Evolutionary conservation across 2,329 filamentous ascomycete species (phyloP), one percentile per base, ranked within the genome.

Genomic region (Amauroascus niger): DNA sequence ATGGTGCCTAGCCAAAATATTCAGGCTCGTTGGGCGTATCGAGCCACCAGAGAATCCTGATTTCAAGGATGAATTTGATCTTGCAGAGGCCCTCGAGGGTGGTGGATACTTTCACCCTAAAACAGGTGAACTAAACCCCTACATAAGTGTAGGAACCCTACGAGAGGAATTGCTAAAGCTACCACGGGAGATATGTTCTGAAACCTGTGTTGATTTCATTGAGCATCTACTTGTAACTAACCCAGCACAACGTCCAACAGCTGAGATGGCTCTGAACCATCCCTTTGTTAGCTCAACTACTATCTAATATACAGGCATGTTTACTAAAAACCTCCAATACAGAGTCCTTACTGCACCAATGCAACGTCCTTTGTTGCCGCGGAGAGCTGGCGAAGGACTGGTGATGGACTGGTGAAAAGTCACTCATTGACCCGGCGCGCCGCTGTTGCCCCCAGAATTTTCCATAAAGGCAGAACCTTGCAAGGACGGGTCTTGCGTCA

Each of bases 1-100:
- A 20, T 57, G 48, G 53, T 39, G 41, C 14, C 46, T 57, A 18
- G 53, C 39, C 30, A 55, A 57, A 28, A 57, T 57, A 18, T 41
- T 53, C 6, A 43, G 49, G 18, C 53, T 55, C 24, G 14, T 55
- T 11, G 55, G 55, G 14, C 40, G 28, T 6, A 8, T 55, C 11
- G 16, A 47, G 11, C 24, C 26, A 7, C 30, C 41, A 6, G 50
- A 52, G 8, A 33, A 53, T 14, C 40, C 49, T 14, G 48, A 52
- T 8, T 51, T 35, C 22, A 49, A 22, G n/a, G 30, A 47, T 1
- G 56, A 55, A 39, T 49, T 58, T 39, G 54, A 55, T 8, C 48
- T 55, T 3, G 53, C 53, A 37, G 33, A 46, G 28, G 24, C 30
- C 1, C 30, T 58, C 7, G 30, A 49, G n/a, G 18, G 2, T 3